Conservation (phyloP, 257 asterid species). For the Nicotiana tabacum region DNA sequence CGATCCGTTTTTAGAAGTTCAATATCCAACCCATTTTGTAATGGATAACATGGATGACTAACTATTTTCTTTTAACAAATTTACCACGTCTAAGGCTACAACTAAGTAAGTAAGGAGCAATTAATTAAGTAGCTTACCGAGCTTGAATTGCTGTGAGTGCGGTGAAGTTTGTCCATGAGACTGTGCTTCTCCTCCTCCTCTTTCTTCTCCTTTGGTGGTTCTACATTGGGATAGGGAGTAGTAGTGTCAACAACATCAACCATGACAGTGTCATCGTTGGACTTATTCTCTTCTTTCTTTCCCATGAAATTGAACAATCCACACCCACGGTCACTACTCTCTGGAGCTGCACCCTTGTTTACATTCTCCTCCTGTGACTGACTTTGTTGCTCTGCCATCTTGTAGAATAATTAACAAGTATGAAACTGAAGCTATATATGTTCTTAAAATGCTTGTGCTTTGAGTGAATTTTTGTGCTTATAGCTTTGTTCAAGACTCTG, state of each 20-base stretch:
- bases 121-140: conserved; percentile 4
- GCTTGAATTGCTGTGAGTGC: conserved; percentile 27
- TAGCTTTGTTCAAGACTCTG: background rate
- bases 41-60: too few relatives aligned
- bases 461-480: background rate
- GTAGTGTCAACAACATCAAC: conserved; percentile 8
- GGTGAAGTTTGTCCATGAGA: conserved; percentile 33
- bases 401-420: background rate
- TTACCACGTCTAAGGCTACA: too few relatives aligned
- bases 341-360: conserved; percentile 9
- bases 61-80: too few relatives aligned
- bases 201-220: background rate
- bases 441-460: background rate
- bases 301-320: conserved; percentile 26
- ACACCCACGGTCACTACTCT: background rate
- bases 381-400: conserved; percentile 30
- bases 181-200: conserved; percentile 16
- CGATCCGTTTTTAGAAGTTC: too few relatives aligned
- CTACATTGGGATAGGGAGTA: background rate
- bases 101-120: too few relatives aligned
- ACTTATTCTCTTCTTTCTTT: conserved; percentile 22
- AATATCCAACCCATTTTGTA: too few relatives aligned
- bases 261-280: conserved; percentile 21
- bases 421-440: background rate
- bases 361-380: conserved; percentile 9